These are phyloP conservation scores for Limonium bicolor DNA, from an alignment of 148 eudicot species.

Conservation along the genomic window DNA sequence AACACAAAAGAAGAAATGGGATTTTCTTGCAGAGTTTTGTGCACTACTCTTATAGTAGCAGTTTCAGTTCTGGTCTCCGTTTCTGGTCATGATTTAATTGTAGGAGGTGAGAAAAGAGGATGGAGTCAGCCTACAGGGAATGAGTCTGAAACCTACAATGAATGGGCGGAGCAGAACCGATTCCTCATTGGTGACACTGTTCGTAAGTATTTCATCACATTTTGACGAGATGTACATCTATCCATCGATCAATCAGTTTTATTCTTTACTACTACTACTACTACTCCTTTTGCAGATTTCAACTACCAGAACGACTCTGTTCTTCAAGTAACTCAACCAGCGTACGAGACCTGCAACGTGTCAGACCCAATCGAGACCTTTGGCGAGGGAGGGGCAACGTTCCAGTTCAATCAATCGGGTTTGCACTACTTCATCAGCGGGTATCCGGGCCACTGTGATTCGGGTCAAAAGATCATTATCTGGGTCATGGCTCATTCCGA, in stretches of 20 bases:
- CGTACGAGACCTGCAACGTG: constrained; percentile 27
- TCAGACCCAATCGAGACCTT: constrained; percentile 29
- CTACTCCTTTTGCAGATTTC: constrained; percentile 24
- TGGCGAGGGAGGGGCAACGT: constrained; percentile 43
- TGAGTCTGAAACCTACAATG: constrained; percentile 3
- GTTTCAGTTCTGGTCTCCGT: too few species aligned
- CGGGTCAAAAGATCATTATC: constrained; percentile 52
- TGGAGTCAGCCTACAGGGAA: not conserved
- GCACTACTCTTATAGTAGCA: too few species aligned
- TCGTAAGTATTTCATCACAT: not conserved
- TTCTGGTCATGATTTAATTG: constrained; percentile 1
- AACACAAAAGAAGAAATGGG: too few species aligned
- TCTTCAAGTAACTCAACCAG: constrained; percentile 28
- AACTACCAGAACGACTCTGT: constrained; percentile 55
- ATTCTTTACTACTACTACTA: not conserved
- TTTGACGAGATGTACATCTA: not conserved
- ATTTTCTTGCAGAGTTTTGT: too few species aligned
- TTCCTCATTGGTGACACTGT: constrained; percentile 3
- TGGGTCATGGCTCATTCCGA: constrained; percentile 43
- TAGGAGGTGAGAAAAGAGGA: not conserved
- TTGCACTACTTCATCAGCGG: constrained; percentile 72
- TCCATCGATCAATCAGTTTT: constrained; percentile 2
- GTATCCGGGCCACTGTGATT: constrained; percentile 31
- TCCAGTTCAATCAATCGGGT: constrained; percentile 36
- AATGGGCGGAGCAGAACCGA: constrained; percentile 6